Conservation (phyloP, 169 alveolate genomes). For the Plasmodium falciparum region DNA sequence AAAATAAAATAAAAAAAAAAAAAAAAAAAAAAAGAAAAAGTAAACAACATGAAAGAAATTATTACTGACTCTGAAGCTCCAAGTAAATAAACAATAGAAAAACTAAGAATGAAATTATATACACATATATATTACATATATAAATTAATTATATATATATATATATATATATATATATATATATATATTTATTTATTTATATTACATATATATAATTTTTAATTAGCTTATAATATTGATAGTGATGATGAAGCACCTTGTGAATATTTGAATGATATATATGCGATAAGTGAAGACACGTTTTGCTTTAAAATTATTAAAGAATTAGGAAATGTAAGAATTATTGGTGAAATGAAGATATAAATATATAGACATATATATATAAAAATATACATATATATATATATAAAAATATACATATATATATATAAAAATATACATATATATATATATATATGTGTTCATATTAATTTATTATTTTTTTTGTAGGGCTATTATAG, state of each 20-base stretch:
- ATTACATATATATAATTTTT: background rate
- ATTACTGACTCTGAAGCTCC: conserved; percentile 77
- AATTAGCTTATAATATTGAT: conserved; percentile 62
- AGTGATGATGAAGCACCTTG: conserved; percentile 78
- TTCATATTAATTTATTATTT: background rate
- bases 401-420: background rate
- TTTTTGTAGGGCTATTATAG: conserved; percentile 71
- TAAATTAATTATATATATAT: no score
- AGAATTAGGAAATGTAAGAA: conserved; percentile 57
- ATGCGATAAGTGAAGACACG: conserved; percentile 73
- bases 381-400: no score
- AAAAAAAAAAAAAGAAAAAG: no score
- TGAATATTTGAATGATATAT: conserved; percentile 73
- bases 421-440: background rate
- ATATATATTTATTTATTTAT: background rate
- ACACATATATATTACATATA: background rate
- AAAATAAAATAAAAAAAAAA: no score
- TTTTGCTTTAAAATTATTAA: conserved; percentile 74
- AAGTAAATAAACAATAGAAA: conserved; percentile 13
- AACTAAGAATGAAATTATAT: background rate
- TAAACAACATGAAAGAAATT: conserved; percentile 18
- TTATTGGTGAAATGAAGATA: background rate
- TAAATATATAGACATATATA: background rate
- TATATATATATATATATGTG: background rate
- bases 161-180: background rate